Base-by-base conservation (phyloP, 768 basidiomycete species). In the Lentinus brumalis region DNA sequence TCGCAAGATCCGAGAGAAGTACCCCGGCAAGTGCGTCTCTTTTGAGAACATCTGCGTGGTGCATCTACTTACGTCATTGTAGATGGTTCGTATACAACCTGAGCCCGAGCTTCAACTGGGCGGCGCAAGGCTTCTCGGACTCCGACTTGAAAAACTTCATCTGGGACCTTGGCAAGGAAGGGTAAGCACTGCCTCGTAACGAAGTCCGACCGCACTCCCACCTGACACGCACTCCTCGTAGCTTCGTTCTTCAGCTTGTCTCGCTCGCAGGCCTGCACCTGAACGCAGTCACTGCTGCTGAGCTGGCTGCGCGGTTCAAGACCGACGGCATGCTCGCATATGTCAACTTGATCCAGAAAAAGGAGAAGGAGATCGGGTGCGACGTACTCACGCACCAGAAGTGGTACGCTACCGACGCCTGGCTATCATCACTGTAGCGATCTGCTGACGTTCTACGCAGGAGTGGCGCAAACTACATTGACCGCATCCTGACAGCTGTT, bases 371-470 rank as follows among this genome's bases (percentile, higher is more conserved):
- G 67, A 84, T 94, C 53, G 90, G 90, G 38, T 91, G 89, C 61
- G 94, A 96, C 71, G 93, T 96, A 35, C 78, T 96, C 50, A 96
- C 91, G 3, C 94, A 96, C 74, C 94, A 96, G 77, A 96, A 94
- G 81, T 97, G 94, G 94, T 87, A 18, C 41, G 16, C 50, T 21
- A 50, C 54, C 38, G 32, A 57, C 51, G 32, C 47, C 9, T 57
- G 56, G n/a, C 10, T 15, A 49, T 31, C 45, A 49, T 31, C 45
- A 26, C 44, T 26, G 32, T 50, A 14, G 53, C 21, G 35, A 51
- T 0, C 47, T 9, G 38, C 51, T 42, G 44, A 42, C 40, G 39
- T 57, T 61, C 18, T 49, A 41, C 66, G 7, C 67, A 92, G 89
- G 90, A 94, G 92, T 64, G 94, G 94, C 39, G 94, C 94, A 26